phyloP scores from a whole-genome alignment of 176 grass and related monocot species.

The Guadua angustifolia region DNA sequence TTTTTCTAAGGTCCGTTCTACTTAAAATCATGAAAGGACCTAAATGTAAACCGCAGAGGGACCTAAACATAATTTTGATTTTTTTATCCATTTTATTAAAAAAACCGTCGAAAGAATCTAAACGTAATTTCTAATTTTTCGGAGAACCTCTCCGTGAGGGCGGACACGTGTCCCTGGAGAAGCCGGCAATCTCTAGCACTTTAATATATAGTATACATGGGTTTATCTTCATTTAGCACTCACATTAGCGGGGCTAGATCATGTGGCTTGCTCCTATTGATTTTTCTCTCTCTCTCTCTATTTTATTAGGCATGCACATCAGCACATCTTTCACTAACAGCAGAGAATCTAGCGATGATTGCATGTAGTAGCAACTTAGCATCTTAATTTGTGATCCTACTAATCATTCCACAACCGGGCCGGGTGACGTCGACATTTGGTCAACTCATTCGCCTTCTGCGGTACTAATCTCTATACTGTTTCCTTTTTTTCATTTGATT shows the following conservation, averaged over 20 bases:
- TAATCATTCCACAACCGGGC: constrained; percentile 21
- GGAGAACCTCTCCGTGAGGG: no score
- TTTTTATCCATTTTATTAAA: no score
- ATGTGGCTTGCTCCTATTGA: constrained; percentile 17
- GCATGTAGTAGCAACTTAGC: not conserved
- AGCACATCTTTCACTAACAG: not conserved
- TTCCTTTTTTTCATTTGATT: not conserved
- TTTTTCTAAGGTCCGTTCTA: no score
- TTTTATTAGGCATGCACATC: not conserved
- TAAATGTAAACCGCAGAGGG: no score
- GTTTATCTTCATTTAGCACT: not conserved
- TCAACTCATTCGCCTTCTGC: not conserved
- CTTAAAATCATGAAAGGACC: no score
- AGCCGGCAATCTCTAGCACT: no score
- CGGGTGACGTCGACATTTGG: not conserved
- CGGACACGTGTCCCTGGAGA: no score
- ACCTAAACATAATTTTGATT: no score
- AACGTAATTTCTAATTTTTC: no score
- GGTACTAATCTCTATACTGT: not conserved
- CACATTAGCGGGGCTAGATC: not conserved
- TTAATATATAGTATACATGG: no score
- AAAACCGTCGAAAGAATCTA: no score
- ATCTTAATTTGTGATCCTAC: not conserved
- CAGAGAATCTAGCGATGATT: constrained; percentile 9
- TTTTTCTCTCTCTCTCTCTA: not conserved